Conservation (phyloP, 192 early-diverging fungal species). For the Backusella tarrabulga region DNA sequence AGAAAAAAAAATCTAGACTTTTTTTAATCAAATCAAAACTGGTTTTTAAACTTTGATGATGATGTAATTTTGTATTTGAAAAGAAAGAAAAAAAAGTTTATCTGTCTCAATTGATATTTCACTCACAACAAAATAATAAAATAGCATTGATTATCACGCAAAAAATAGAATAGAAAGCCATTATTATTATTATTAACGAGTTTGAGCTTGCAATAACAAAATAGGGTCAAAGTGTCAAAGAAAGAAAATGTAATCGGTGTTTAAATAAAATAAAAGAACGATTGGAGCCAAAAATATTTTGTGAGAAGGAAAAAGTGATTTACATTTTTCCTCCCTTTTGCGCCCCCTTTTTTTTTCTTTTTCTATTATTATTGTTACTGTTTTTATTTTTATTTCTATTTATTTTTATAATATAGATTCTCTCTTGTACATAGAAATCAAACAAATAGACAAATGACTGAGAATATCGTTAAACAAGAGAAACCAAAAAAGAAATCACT, state of each 20-base stretch:
- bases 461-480: background rate
- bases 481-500: conserved; percentile 16
- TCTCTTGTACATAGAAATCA: background rate
- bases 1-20: too few relatives aligned
- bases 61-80: background rate
- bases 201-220: too few relatives aligned
- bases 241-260: background rate
- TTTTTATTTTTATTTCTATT: background rate
- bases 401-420: background rate
- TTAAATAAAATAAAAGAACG: background rate
- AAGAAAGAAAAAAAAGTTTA: background rate
- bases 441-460: background rate
- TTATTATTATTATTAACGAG: background rate
- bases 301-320: background rate
- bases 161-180: background rate
- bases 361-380: background rate
- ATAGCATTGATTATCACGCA: accelerated
- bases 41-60: background rate
- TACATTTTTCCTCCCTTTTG: background rate
- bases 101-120: background rate
- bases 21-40: background rate
- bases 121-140: background rate
- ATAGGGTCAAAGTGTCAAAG: background rate
- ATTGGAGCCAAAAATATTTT: background rate
- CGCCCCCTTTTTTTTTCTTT: background rate